A percentile compares a stretch with the other conserved stretches of the same genome.
These are phyloP conservation scores for Tolypocladium pustulatum DNA, from an alignment of 2,329 filamentous ascomycete species.

Conservation along the genomic window DNA sequence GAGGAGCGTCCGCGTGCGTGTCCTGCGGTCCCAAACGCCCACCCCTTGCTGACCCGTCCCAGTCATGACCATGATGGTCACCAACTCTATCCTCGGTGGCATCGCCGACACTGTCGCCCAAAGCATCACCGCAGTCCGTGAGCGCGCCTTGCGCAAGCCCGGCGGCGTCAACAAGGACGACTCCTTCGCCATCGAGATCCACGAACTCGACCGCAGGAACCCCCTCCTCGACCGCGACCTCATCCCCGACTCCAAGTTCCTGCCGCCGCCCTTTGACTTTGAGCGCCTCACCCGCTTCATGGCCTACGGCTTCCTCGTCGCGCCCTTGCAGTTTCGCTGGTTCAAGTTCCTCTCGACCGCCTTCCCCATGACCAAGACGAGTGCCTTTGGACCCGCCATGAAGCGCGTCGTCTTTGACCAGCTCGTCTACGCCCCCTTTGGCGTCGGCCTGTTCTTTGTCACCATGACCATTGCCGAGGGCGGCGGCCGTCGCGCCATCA, in stretches of 20 bases:
- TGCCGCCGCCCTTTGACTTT: constrained; percentile 86
- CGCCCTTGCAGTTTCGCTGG: constrained; percentile 91
- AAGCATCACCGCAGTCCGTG: constrained; percentile 72
- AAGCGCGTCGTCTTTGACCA: constrained; percentile 92
- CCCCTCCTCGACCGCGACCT: constrained; percentile 55
- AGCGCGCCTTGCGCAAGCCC: constrained; percentile 53
- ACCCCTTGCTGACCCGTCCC: constrained; percentile 4
- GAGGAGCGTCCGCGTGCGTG: constrained; percentile 69
- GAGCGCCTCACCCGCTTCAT: constrained; percentile 91
- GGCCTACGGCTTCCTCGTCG: constrained; percentile 95
- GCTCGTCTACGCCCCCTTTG: constrained; percentile 82
- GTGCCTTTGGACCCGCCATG: constrained; percentile 65
- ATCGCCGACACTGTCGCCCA: constrained; percentile 96
- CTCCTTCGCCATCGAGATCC: constrained; percentile 74
- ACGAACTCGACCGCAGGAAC: constrained; percentile 76
- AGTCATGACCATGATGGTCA: constrained; percentile 98
- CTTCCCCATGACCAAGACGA: constrained; percentile 76
- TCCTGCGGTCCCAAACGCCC: neutral
- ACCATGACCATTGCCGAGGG: constrained; percentile 96
- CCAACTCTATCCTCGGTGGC: constrained; percentile 89
- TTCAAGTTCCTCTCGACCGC: constrained; percentile 72
- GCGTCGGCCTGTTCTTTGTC: constrained; percentile 81
- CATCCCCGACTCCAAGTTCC: constrained; percentile 48
- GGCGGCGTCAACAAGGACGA: constrained; percentile 54
- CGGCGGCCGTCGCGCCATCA: constrained; percentile 68